phyloP scores from a whole-genome alignment of 192 early-diverging fungal species.

The Podila epicladia region DNA sequence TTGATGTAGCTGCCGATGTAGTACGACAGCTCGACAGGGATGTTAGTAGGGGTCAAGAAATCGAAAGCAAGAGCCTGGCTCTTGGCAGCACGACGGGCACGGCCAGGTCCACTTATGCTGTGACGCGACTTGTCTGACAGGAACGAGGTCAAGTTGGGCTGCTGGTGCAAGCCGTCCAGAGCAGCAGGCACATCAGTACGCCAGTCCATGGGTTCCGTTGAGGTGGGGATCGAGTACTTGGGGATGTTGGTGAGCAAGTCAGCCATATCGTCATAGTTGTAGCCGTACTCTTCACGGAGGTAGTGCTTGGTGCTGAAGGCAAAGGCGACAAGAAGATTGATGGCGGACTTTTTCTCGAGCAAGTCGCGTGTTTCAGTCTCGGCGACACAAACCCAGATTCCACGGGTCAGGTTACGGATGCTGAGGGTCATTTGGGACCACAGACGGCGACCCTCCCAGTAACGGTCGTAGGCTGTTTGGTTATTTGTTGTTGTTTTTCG shows the following conservation, averaged over 20 bases:
- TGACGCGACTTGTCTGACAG: background rate
- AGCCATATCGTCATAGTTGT: constrained; percentile 73
- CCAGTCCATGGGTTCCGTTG: constrained; percentile 20
- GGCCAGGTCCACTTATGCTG: background rate
- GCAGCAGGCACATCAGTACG: constrained; percentile 8
- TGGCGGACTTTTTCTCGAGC: constrained; percentile 68
- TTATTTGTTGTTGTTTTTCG: background rate
- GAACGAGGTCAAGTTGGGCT: constrained; percentile 1
- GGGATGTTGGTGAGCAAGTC: constrained; percentile 65
- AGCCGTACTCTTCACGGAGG: constrained; percentile 75
- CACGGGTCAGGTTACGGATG: constrained; percentile 79
- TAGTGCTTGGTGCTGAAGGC: constrained; percentile 82
- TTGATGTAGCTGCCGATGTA: constrained; percentile 65
- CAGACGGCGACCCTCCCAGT: constrained; percentile 86
- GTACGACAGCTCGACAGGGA: constrained; percentile 68
- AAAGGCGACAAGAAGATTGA: constrained; percentile 82
- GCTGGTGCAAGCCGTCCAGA: background rate
- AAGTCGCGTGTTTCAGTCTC: constrained; percentile 60
- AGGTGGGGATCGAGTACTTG: constrained; percentile 21
- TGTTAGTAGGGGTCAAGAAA: constrained; percentile 37
- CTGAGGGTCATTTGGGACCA: constrained; percentile 76
- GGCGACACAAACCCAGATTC: constrained; percentile 71
- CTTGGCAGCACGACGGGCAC: constrained; percentile 18
- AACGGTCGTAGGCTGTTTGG: constrained; percentile 59
- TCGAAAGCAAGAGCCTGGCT: constrained; percentile 14